These are phyloP conservation scores for Gaultheria prostrata DNA, from an alignment of 148 eudicot species.

Conservation along the genomic window DNA sequence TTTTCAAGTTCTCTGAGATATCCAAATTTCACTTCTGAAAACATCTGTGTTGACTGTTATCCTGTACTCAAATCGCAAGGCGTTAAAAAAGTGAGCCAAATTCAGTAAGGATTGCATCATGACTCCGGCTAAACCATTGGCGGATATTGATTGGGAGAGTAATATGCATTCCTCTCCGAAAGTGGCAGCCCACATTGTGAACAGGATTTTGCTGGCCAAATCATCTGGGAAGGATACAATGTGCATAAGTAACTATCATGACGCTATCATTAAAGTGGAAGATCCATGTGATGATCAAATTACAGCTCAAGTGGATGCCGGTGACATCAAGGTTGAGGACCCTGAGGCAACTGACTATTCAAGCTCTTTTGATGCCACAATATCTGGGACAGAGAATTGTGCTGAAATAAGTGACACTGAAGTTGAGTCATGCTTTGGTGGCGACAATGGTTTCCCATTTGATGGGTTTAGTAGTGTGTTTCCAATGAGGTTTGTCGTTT, in stretches of 20 bases:
- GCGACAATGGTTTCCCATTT: slow-evolving; percentile 41
- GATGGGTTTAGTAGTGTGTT: slow-evolving; percentile 45
- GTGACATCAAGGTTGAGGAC: slow-evolving; percentile 39
- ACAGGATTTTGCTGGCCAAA: slow-evolving; percentile 19
- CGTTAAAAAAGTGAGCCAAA: slow-evolving; percentile 12
- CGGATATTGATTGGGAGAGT: background rate
- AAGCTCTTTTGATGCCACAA: slow-evolving; percentile 80
- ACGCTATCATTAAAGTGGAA: slow-evolving; percentile 32
- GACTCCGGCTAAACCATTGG: slow-evolving; percentile 15
- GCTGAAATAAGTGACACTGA: slow-evolving; percentile 76
- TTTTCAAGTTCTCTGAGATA: background rate
- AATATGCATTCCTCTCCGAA: slow-evolving; percentile 9
- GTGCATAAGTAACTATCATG: slow-evolving; percentile 38
- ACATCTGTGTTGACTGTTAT: background rate
- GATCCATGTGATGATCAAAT: slow-evolving; percentile 40
- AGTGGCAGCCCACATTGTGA: slow-evolving; percentile 27
- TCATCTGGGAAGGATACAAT: slow-evolving; percentile 31
- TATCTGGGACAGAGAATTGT: slow-evolving; percentile 55
- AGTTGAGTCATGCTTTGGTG: slow-evolving; percentile 70
- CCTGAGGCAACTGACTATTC: slow-evolving; percentile 89
- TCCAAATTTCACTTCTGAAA: background rate
- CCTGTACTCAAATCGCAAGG: background rate
- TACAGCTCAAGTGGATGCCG: slow-evolving; percentile 26
- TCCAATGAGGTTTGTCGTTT: slow-evolving; percentile 48
- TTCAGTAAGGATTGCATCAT: background rate